These are phyloP conservation scores for Penicillium sp. DNA, from an alignment of 2,329 filamentous ascomycete genomes.

Conservation along the genomic window DNA sequence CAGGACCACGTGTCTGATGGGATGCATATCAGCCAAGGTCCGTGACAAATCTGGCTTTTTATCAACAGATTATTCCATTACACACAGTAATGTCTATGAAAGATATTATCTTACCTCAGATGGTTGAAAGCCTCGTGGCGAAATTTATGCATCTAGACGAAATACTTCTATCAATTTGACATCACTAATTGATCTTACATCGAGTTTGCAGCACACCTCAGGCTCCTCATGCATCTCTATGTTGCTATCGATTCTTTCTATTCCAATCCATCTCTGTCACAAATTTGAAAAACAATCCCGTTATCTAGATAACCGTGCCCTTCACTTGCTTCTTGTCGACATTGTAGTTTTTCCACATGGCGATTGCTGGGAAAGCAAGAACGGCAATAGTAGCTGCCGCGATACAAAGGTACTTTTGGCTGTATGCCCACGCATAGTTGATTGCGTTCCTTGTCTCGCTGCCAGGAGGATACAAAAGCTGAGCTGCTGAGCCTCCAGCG, in stretches of 20 bases:
- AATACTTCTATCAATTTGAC: no score
- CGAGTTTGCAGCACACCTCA: no score
- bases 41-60: no score
- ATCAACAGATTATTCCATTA: no score
- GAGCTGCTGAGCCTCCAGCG: constrained; percentile 26
- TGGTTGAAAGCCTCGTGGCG: no score
- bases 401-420: constrained; percentile 28
- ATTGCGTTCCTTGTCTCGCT: constrained; percentile 31
- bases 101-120: no score
- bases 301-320: constrained; percentile 14
- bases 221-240: not conserved
- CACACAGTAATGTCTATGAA: no score
- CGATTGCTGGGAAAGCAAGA: constrained; percentile 22
- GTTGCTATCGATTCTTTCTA: not conserved
- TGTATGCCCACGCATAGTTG: constrained; percentile 36
- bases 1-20: no score
- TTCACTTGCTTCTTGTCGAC: constrained; percentile 32
- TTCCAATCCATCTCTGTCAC: no score
- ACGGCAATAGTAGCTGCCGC: constrained; percentile 22
- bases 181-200: no score
- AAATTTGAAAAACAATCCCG: not conserved
- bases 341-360: constrained; percentile 30
- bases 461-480: constrained; percentile 27
- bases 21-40: no score
- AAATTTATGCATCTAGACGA: no score